Evolutionary conservation across 306 rosid species (phyloP), one percentile per base, ranked within the genome.

Genomic region (Sicyos edulis): DNA sequence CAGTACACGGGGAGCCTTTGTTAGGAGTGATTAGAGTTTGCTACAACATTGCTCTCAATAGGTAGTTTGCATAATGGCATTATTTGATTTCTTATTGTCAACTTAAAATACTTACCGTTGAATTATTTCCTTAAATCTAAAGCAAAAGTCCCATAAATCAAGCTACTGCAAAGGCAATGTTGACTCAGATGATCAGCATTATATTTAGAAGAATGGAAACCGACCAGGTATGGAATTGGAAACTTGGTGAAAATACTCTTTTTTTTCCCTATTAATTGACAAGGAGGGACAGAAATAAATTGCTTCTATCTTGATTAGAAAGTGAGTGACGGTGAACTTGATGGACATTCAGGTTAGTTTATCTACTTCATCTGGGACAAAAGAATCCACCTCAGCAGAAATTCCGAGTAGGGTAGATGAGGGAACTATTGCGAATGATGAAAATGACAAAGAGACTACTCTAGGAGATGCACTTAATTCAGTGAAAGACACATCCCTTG

Each of bases 121-220:
- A 74, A 78, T 53, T 59, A 40, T 67, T 74, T 81, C 55, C 80
- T 80, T 83, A 81, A 72, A 78, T 74, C 70, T 83, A 83, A 74
- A 95, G 99, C 84, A 95, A 95, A 93, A 91, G 96, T 83, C 96
- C 97, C 55, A 84, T 95, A 81, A 95, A 95, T 83, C 99, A 95
- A 86, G 97, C 96, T 78, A 95, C 99, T 10, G 86, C 99, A 71
- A 95, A 95, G 88, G 99, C 99, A 75, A 95, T 95, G 99, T 89
- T 95, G 81, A 95, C 97, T 7, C 99, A 95, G 82, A 95, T 95
- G 97, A 80, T 89, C 80, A 91, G 96, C 91, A 89, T 95, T 67
- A 26, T 84, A 73, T 83, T 91, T 78, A 87, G 92, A 87, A 91
- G 97, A 82, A 95, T 95, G 97, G 99, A 95, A 84, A 95, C 91